Evolutionary conservation across 257 asterid species (phyloP).

Genomic region (Capsicum chinense): DNA sequence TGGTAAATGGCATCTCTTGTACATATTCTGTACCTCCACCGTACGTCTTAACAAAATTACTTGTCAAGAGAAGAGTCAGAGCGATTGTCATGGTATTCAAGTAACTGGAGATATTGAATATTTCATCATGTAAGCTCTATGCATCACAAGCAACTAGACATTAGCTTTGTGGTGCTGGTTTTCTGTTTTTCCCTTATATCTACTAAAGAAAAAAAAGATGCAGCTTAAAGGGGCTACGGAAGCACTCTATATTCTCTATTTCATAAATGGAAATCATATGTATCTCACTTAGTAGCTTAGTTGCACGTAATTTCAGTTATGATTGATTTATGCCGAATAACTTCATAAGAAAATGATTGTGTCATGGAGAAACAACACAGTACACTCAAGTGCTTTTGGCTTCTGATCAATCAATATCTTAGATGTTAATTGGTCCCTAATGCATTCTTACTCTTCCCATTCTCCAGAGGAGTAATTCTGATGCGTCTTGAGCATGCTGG

Average conservation of each 20-base stretch:
- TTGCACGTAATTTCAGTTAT: neutral
- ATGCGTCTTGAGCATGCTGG: conserved; percentile 98
- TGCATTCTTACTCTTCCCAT: neutral
- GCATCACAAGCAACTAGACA: neutral
- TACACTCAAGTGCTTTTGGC: neutral
- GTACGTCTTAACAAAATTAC: neutral
- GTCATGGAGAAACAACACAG: neutral
- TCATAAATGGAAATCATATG: neutral
- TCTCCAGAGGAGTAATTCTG: conserved; percentile 84
- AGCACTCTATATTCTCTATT: neutral
- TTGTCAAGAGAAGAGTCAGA: neutral
- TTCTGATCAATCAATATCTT: conserved; percentile 2
- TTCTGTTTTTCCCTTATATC: neutral
- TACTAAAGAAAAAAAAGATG: neutral
- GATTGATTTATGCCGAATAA: neutral
- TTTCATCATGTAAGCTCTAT: neutral
- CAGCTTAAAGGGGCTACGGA: conserved; percentile 18
- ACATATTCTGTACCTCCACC: neutral
- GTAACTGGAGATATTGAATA: neutral
- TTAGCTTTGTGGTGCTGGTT: neutral
- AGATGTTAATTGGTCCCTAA: neutral
- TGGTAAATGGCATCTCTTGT: neutral
- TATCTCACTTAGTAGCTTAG: neutral
- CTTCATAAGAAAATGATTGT: neutral
- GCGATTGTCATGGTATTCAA: neutral